These are phyloP conservation scores for Aureobasidium mangrovei DNA, from an alignment of 2,329 filamentous ascomycete species.

Conservation along the genomic window DNA sequence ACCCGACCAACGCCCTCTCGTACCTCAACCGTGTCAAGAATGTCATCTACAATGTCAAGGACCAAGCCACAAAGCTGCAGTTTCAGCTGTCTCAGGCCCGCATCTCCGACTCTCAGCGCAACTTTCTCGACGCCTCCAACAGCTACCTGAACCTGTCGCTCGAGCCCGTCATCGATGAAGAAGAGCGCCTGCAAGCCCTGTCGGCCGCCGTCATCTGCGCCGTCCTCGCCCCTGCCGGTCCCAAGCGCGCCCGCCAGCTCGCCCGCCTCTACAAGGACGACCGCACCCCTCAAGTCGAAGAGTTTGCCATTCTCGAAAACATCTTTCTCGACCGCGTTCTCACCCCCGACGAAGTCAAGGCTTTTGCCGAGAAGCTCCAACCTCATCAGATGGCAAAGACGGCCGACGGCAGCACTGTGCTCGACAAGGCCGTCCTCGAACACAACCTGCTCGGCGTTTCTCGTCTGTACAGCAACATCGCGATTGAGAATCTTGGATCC, in stretches of 20 bases:
- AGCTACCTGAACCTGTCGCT: conserved; percentile 85
- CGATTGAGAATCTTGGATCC: conserved; percentile 59
- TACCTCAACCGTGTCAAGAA: conserved; percentile 96
- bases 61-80: conserved; percentile 67
- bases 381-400: conserved; percentile 88
- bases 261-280: conserved; percentile 91
- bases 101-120: conserved; percentile 81
- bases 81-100: conserved; percentile 89
- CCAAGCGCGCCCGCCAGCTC: conserved; percentile 68
- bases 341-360: conserved; percentile 69
- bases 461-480: conserved; percentile 43
- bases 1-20: conserved; percentile 72
- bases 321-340: conserved; percentile 91
- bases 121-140: conserved; percentile 79
- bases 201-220: conserved; percentile 85
- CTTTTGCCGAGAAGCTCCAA: conserved; percentile 70
- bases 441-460: conserved; percentile 89
- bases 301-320: conserved; percentile 88
- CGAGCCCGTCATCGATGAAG: conserved; percentile 68
- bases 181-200: conserved; percentile 77
- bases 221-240: conserved; percentile 84
- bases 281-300: conserved; percentile 61
- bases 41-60: conserved; percentile 67
- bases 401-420: conserved; percentile 82
- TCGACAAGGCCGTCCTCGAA: conserved; percentile 88